Evolutionary conservation across 345 rosid species (phyloP).

Genomic region (Populus euphratica): DNA sequence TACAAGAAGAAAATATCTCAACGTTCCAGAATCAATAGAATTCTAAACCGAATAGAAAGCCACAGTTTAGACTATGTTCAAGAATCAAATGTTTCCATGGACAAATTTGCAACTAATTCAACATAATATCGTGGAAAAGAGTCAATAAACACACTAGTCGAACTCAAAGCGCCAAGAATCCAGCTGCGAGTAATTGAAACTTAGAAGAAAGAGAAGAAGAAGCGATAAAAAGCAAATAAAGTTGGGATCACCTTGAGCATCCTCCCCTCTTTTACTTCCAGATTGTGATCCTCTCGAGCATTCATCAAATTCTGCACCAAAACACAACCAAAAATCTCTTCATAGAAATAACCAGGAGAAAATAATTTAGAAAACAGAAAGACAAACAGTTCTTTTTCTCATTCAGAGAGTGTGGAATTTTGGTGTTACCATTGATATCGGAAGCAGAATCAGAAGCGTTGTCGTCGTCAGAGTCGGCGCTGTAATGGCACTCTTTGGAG

Average conservation of each 20-base stretch:
- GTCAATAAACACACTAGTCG: neutral
- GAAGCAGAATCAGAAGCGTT: slow-evolving; percentile 35
- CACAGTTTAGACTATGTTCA: neutral
- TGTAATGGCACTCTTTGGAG: slow-evolving; percentile 60
- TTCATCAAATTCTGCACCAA: slow-evolving; percentile 22
- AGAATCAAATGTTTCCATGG: neutral
- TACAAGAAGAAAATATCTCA: neutral
- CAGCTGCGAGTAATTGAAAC: neutral
- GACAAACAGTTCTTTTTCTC: neutral
- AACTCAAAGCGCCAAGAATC: neutral
- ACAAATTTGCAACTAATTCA: neutral
- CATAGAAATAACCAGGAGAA: neutral
- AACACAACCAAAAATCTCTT: neutral
- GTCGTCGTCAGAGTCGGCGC: slow-evolving; percentile 57
- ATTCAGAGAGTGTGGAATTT: neutral
- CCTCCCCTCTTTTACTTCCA: slow-evolving; percentile 27
- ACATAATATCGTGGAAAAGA: neutral
- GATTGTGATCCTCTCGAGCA: slow-evolving; percentile 24
- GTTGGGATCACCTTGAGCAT: slow-evolving; percentile 30
- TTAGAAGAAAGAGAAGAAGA: neutral
- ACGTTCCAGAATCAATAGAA: slow-evolving; percentile 1
- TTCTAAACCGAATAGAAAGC: neutral
- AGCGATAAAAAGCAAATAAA: neutral
- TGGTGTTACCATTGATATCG: slow-evolving; percentile 43
- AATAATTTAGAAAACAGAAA: too few species aligned